A percentile compares a stretch with the other conserved stretches of the same genome.
These are phyloP conservation scores for Neopestalotiopsis rosae DNA, from an alignment of 2,329 filamentous ascomycete genomes.

Conservation along the genomic window DNA sequence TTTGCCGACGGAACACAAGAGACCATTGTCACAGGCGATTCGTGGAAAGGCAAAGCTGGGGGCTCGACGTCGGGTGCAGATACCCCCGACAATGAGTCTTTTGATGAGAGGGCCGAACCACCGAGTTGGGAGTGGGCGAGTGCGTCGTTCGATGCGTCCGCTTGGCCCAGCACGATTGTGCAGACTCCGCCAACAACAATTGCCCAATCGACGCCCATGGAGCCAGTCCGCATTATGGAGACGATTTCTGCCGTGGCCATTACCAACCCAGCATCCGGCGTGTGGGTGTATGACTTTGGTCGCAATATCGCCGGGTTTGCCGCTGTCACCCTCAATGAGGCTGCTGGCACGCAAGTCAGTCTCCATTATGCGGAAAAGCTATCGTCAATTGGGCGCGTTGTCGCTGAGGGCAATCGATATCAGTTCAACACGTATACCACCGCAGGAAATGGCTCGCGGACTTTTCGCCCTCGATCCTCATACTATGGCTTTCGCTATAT, in stretches of 20 bases:
- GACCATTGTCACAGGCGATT: constrained; percentile 34
- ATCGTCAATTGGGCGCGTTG: neutral
- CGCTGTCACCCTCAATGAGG: neutral
- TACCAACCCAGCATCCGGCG: neutral
- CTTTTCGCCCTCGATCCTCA: neutral
- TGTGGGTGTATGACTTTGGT: neutral
- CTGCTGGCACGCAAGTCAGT: neutral
- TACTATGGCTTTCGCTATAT: neutral
- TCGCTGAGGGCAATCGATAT: neutral
- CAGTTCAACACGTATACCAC: neutral
- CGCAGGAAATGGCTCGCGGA: neutral
- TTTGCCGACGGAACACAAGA: constrained; percentile 23
- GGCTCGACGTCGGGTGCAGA: neutral
- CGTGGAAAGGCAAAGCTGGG: constrained; percentile 30
- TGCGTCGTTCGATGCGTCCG: neutral
- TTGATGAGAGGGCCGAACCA: neutral
- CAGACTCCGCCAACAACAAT: neutral
- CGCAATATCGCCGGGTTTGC: neutral
- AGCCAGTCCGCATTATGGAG: neutral
- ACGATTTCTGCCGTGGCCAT: neutral
- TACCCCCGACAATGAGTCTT: neutral
- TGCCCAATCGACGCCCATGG: neutral
- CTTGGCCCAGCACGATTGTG: neutral
- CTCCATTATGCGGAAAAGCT: neutral
- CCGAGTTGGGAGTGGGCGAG: neutral